Evolutionary conservation across 2,329 filamentous ascomycete genomes (phyloP).

Genomic region (Diaporthe sp.): DNA sequence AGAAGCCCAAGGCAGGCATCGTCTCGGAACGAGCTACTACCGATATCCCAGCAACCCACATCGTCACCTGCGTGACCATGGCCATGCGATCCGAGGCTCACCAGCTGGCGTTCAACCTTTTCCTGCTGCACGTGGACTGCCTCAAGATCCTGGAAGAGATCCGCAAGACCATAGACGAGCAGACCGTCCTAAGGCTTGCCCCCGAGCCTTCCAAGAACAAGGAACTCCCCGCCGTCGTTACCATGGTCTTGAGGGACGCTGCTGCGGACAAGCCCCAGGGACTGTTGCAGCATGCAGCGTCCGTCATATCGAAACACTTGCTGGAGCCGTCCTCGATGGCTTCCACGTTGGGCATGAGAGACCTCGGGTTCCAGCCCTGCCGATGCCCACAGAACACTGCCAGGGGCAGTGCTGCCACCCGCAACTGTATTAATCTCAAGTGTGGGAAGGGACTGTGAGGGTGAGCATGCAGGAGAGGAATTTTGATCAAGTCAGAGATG

Average conservation of each 20-base stretch:
- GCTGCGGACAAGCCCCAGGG: not conserved
- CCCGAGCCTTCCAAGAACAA: not conserved
- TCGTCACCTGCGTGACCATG: not conserved
- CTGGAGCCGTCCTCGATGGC: not conserved
- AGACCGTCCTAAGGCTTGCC: not conserved
- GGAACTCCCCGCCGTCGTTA: not conserved
- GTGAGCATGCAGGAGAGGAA: not conserved
- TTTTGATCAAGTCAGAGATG: not conserved
- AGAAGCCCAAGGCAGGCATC: not conserved
- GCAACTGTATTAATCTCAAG: not conserved
- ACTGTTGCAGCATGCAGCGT: not conserved
- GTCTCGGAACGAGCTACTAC: not conserved
- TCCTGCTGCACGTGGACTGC: not conserved
- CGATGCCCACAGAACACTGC: not conserved
- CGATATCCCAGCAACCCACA: not conserved
- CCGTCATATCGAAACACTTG: not conserved
- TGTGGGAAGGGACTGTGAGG: not conserved
- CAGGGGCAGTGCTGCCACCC: not conserved
- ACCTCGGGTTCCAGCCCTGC: not conserved
- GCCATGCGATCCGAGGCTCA: not conserved
- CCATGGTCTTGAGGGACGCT: slow-evolving; percentile 6
- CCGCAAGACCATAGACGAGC: not conserved
- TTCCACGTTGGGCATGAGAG: not conserved
- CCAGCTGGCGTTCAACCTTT: not conserved
- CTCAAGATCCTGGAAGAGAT: not conserved